These are phyloP conservation scores for Leptographium radiaticola DNA, from an alignment of 2,329 filamentous ascomycete species.

Conservation along the genomic window DNA sequence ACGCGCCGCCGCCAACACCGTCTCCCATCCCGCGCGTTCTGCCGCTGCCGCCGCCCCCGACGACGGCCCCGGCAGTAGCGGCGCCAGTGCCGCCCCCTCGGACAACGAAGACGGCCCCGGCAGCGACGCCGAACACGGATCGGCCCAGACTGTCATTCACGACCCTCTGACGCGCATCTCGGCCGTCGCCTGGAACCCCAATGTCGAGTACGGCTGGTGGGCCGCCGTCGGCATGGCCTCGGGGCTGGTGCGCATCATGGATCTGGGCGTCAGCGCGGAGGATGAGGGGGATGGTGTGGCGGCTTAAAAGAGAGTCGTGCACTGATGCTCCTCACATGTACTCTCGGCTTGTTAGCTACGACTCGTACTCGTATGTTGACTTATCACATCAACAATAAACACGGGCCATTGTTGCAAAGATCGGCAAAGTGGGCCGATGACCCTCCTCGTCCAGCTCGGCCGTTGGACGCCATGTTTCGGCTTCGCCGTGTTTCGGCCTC, in stretches of 20 bases:
- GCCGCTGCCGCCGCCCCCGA: conserved; percentile 14
- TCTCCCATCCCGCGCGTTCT: too few relatives aligned
- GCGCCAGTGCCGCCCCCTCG: conserved; percentile 14
- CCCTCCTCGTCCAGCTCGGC: too few relatives aligned
- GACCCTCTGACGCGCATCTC: conserved; percentile 52
- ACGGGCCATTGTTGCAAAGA: too few relatives aligned
- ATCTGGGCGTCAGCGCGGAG: conserved; percentile 39
- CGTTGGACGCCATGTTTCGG: too few relatives aligned
- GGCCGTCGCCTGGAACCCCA: conserved; percentile 55
- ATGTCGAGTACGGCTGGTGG: conserved; percentile 52
- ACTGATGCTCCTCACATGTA: not conserved
- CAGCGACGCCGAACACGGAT: conserved; percentile 11
- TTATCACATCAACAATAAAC: too few relatives aligned
- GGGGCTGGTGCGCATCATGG: conserved; percentile 53
- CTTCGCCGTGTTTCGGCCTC: too few relatives aligned
- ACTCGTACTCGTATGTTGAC: too few relatives aligned
- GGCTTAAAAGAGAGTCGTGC: not conserved
- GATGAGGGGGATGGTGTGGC: not conserved
- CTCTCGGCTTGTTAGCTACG: too few relatives aligned
- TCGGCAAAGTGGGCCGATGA: too few relatives aligned
- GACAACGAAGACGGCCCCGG: conserved; percentile 14
- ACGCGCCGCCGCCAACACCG: conserved; percentile 2
- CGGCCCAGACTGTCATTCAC: conserved; percentile 32
- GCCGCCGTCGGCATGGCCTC: conserved; percentile 53
- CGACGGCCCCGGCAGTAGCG: conserved; percentile 3